Evolutionary conservation across 73 alveolate species (phyloP).

Genomic region (Loxodes magnus): DNA sequence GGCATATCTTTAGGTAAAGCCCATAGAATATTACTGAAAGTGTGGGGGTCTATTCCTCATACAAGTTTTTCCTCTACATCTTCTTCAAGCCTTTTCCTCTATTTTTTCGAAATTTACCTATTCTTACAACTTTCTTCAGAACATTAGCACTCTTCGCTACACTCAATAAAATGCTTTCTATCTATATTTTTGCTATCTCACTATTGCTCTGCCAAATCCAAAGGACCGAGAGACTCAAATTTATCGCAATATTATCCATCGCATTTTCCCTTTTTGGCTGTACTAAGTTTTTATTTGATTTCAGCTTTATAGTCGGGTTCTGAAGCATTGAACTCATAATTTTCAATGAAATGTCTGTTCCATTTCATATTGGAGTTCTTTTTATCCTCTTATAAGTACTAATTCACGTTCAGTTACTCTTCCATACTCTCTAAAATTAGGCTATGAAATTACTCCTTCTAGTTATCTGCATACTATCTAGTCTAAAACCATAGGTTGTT

Average conservation of each 20-base stretch:
- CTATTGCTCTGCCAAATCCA: background rate
- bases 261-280: background rate
- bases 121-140: background rate
- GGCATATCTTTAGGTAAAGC: constrained; percentile 64
- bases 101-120: background rate
- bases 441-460: too few relatives aligned
- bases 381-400: background rate
- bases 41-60: constrained; percentile 94
- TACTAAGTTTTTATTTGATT: background rate
- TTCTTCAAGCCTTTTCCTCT: background rate
- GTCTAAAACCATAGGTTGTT: constrained; percentile 1
- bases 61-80: constrained; percentile 68
- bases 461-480: background rate
- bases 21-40: constrained; percentile 68
- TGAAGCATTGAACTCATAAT: too few relatives aligned
- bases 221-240: constrained; percentile 1
- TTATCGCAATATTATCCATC: background rate
- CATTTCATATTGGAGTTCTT: background rate
- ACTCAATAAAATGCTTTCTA: background rate
- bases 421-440: background rate
- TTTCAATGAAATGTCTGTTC: too few relatives aligned
- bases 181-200: background rate
- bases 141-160: constrained; percentile 2
- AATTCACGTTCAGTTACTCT: background rate
- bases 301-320: background rate